A percentile compares a stretch with the other conserved stretches of the same genome.
Evolutionary conservation across 2,329 filamentous ascomycete genomes (phyloP).

Genomic region (Pseudocercospora fuligena): DNA sequence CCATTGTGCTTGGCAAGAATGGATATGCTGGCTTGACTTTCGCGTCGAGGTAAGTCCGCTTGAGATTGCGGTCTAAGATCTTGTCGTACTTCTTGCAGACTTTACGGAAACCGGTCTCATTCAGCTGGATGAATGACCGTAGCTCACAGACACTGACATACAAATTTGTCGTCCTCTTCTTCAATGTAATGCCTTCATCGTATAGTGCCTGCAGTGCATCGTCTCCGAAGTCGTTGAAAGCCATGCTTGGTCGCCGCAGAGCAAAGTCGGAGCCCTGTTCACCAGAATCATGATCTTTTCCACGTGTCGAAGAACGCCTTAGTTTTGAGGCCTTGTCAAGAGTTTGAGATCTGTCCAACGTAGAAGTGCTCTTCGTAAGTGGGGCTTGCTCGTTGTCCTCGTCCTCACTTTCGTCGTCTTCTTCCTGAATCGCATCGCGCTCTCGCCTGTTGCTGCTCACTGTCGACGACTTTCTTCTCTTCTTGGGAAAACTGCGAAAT

Average conservation of each 20-base stretch:
- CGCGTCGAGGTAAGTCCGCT: slow-evolving; percentile 73
- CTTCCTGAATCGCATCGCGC: slow-evolving; percentile 59
- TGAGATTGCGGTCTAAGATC: slow-evolving; percentile 81
- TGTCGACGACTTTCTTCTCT: slow-evolving; percentile 52
- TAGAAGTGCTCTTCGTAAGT: slow-evolving; percentile 45
- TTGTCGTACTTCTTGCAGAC: slow-evolving; percentile 99
- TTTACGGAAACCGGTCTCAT: slow-evolving; percentile 95
- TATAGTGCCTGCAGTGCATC: slow-evolving; percentile 72
- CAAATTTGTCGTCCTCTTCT: slow-evolving; percentile 84
- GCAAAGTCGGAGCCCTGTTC: slow-evolving; percentile 24
- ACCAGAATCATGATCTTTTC: slow-evolving; percentile 30
- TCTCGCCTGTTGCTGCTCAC: slow-evolving; percentile 42
- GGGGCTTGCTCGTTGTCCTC: slow-evolving; percentile 59
- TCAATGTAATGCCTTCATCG: slow-evolving; percentile 78
- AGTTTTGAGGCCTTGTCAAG: slow-evolving; percentile 24
- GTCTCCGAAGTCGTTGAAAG: slow-evolving; percentile 79
- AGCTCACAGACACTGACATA: slow-evolving; percentile 95
- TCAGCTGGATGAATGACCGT: slow-evolving; percentile 93
- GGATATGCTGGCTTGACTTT: slow-evolving; percentile 79
- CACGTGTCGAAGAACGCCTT: slow-evolving; percentile 22
- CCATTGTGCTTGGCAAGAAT: slow-evolving; percentile 75
- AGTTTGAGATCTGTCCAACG: slow-evolving; percentile 29
- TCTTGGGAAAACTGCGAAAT: slow-evolving; percentile 54
- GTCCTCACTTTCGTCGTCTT: slow-evolving; percentile 57
- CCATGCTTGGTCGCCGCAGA: slow-evolving; percentile 63